Evolutionary conservation across 768 basidiomycete species (phyloP).

Genomic region (Lyophyllum shimeji): DNA sequence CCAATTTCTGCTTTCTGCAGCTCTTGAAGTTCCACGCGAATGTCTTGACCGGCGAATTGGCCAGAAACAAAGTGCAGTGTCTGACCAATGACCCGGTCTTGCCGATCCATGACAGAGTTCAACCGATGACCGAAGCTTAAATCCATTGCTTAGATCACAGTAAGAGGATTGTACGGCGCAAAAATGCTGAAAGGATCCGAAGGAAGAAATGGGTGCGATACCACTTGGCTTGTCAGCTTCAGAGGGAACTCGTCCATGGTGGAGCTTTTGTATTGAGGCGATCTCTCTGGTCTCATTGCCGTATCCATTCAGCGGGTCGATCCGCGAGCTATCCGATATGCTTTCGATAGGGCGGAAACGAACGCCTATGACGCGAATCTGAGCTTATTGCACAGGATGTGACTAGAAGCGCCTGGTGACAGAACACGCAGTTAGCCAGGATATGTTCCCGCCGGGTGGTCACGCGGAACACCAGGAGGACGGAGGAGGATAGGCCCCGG

Average conservation of each 20-base stretch:
- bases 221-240: background rate
- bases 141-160: background rate
- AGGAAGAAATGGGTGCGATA: background rate
- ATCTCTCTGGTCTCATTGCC: background rate
- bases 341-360: background rate
- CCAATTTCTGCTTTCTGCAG: conserved; percentile 68
- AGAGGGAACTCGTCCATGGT: background rate
- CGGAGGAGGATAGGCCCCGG: background rate
- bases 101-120: background rate
- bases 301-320: conserved; percentile 1
- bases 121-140: background rate
- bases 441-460: background rate
- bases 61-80: conserved; percentile 28
- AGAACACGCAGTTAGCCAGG: background rate
- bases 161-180: too few species aligned
- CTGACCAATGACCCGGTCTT: background rate
- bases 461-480: background rate
- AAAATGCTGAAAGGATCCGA: background rate
- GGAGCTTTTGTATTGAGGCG: background rate
- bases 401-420: background rate
- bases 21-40: conserved; percentile 57
- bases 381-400: background rate
- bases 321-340: conserved; percentile 4
- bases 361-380: background rate
- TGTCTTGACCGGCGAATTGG: conserved; percentile 45